Conservation (phyloP, 495 filamentous ascomycete genomes). For the Pyronema domesticum region DNA sequence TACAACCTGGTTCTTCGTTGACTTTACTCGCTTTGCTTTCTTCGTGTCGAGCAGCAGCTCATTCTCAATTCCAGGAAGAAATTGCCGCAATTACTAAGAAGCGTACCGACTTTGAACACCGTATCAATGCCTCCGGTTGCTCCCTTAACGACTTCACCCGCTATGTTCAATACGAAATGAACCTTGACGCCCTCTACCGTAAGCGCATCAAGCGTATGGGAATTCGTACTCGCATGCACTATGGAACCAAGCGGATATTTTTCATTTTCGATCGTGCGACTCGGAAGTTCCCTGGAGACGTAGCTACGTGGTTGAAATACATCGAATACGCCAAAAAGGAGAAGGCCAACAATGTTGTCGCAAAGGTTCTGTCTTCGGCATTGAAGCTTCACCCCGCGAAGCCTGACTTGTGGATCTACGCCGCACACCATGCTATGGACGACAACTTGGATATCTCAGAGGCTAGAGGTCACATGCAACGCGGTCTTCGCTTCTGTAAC, state of each 20-base stretch:
- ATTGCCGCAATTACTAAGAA: constrained; percentile 73
- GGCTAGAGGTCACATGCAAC: constrained; percentile 70
- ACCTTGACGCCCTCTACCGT: constrained; percentile 60
- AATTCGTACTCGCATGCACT: constrained; percentile 40
- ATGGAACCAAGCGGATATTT: constrained; percentile 69
- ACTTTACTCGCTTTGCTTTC: not conserved
- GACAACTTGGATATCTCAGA: constrained; percentile 65
- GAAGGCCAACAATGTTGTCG: constrained; percentile 62
- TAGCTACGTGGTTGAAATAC: constrained; percentile 83
- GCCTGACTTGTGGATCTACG: constrained; percentile 71
- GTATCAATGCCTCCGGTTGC: constrained; percentile 61
- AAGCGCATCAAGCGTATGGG: constrained; percentile 67
- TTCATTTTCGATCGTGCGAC: constrained; percentile 77
- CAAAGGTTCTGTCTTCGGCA: constrained; percentile 54
- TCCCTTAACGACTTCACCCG: constrained; percentile 59
- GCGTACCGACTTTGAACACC: constrained; percentile 84
- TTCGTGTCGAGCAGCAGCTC: not conserved
- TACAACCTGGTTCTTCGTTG: not conserved
- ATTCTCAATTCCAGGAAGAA: constrained; percentile 43
- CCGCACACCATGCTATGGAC: constrained; percentile 58
- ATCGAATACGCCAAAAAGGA: constrained; percentile 61
- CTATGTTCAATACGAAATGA: constrained; percentile 83
- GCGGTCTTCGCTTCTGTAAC: constrained; percentile 75
- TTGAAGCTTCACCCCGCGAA: constrained; percentile 72
- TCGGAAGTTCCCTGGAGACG: constrained; percentile 62